Conservation (phyloP, 495 filamentous ascomycete species). For the Aspergillus asperescens region DNA sequence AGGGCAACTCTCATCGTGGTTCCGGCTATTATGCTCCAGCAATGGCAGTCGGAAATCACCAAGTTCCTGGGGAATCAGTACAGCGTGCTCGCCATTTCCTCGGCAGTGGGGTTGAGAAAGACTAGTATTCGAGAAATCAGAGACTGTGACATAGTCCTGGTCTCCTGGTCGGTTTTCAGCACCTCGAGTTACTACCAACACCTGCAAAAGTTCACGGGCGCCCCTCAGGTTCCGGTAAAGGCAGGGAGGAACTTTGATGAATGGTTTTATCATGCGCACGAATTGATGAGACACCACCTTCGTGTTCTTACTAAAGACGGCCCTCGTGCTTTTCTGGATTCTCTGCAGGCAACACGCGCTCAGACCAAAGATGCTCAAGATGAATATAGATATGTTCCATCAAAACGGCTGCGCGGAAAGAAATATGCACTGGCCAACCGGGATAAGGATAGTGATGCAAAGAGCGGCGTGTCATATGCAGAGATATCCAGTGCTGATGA, state of each 20-base stretch:
- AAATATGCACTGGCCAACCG: constrained; percentile 12
- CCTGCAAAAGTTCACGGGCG: constrained; percentile 49
- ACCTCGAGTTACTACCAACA: constrained; percentile 42
- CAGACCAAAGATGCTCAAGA: constrained; percentile 17
- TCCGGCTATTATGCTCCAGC: constrained; percentile 55
- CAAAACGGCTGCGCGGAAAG: constrained; percentile 28
- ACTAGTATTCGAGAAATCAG: constrained; percentile 36
- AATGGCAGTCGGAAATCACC: constrained; percentile 60
- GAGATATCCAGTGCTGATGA: constrained; percentile 17
- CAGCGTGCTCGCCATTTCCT: constrained; percentile 41
- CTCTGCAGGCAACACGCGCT: constrained; percentile 24
- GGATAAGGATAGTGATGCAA: neutral
- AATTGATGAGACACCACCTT: constrained; percentile 39
- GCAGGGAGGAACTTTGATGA: constrained; percentile 44
- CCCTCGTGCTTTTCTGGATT: constrained; percentile 23
- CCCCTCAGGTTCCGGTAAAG: constrained; percentile 35
- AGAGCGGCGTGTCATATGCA: constrained; percentile 10
- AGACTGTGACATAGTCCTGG: constrained; percentile 53
- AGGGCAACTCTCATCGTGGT: constrained; percentile 67
- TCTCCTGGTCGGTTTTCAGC: constrained; percentile 45
- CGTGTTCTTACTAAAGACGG: constrained; percentile 26
- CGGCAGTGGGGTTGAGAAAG: constrained; percentile 25
- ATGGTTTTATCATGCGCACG: constrained; percentile 49
- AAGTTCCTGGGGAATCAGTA: constrained; percentile 50
- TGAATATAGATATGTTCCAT: constrained; percentile 27